phyloP scores from a whole-genome alignment of 176 grass and related monocot genomes.

The Aechmea fasciata region DNA sequence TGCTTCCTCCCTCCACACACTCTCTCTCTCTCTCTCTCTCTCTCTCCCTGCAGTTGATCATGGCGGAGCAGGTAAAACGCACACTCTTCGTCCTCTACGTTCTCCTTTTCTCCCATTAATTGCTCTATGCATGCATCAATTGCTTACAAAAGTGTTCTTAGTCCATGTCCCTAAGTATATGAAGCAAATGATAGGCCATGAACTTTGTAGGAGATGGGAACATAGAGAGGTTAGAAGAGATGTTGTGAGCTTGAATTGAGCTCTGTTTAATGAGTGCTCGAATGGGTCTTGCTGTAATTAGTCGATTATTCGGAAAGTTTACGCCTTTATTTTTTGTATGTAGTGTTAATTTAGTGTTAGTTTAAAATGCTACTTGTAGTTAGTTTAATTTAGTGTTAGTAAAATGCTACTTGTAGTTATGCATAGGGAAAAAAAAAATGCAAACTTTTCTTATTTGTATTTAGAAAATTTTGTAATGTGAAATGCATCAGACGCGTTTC shows the following conservation, averaged over 20 bases:
- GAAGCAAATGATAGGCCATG: background rate
- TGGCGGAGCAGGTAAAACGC: slow-evolving; percentile 68
- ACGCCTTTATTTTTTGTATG: background rate
- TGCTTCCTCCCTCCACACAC: background rate
- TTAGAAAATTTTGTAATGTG: too few species aligned
- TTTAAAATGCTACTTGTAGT: background rate
- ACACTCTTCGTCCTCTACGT: background rate
- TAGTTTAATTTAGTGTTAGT: background rate
- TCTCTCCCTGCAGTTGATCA: slow-evolving; percentile 24
- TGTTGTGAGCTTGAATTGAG: background rate
- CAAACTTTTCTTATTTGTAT: background rate
- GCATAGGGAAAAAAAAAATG: background rate
- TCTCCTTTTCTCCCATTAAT: background rate
- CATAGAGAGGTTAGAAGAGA: background rate
- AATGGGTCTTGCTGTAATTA: background rate
- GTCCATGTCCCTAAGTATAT: too few species aligned
- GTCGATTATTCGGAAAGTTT: background rate
- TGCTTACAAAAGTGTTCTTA: background rate
- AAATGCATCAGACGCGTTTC: too few species aligned
- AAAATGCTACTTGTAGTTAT: background rate
- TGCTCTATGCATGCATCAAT: background rate
- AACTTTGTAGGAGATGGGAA: background rate
- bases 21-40: background rate
- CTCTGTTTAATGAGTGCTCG: background rate
- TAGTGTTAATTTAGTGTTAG: background rate